Conservation (phyloP, 2,329 filamentous ascomycete species). For the Orbilia oligospora region DNA sequence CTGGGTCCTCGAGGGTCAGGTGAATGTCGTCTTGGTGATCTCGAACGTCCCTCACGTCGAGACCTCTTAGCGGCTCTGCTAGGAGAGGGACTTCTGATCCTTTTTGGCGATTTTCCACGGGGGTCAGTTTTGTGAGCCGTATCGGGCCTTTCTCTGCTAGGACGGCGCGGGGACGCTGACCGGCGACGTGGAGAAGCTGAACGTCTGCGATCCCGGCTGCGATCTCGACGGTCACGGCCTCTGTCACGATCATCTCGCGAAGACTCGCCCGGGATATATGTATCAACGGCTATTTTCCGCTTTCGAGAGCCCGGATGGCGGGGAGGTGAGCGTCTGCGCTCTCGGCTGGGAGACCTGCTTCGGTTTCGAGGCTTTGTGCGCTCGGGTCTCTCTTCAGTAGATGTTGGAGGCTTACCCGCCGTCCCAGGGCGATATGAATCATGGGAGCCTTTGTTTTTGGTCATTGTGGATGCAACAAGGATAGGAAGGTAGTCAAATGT, state of each 20-base stretch:
- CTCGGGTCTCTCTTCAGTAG: conserved; percentile 41
- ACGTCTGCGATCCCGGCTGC: conserved; percentile 45
- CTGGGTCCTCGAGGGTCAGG: conserved; percentile 36
- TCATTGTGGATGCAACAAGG: conserved; percentile 27
- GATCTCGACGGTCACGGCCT: conserved; percentile 38
- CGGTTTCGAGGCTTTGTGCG: conserved; percentile 41
- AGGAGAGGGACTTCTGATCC: conserved; percentile 45
- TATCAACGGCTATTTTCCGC: conserved; percentile 47
- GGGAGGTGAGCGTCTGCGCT: conserved; percentile 46
- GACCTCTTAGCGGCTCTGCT: conserved; percentile 45
- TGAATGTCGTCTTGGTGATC: conserved; percentile 47
- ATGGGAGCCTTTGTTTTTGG: conserved; percentile 46
- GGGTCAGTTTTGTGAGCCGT: conserved; percentile 31
- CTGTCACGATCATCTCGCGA: conserved; percentile 48
- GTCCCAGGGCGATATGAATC: conserved; percentile 49
- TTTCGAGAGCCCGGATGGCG: conserved; percentile 46
- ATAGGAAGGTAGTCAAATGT: neutral
- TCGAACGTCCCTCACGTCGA: conserved; percentile 42
- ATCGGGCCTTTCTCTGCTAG: conserved; percentile 39
- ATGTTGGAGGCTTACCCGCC: conserved; percentile 34
- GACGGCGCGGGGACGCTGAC: conserved; percentile 43
- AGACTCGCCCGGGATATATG: conserved; percentile 50
- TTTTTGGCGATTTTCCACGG: conserved; percentile 50
- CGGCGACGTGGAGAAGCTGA: conserved; percentile 39
- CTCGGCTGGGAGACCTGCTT: conserved; percentile 48